Conservation (phyloP, 1,284 basidiomycete genomes). For the Rhodotorula glutinis region DNA sequence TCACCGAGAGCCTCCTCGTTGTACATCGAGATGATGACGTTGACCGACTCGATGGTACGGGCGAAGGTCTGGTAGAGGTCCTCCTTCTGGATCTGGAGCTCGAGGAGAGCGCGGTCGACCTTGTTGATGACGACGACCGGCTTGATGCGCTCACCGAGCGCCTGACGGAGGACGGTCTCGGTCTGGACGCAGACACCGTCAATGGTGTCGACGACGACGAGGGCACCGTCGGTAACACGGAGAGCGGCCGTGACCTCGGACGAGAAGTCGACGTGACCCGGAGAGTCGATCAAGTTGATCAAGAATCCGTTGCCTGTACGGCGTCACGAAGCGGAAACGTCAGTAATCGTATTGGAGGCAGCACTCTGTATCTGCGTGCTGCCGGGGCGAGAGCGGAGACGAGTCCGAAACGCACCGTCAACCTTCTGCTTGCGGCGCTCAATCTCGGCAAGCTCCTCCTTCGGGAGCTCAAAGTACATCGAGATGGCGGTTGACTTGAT, state of each 20-base stretch:
- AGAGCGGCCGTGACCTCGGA: constrained; percentile 99
- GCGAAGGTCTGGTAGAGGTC: constrained; percentile 96
- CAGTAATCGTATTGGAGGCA: too few species aligned
- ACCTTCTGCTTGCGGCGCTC: constrained; percentile 74
- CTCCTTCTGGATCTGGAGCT: constrained; percentile 97
- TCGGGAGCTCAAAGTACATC: constrained; percentile 96
- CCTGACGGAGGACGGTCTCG: constrained; percentile 98
- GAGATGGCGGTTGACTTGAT: constrained; percentile 99
- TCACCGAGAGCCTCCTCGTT: constrained; percentile 92
- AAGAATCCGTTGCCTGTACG: constrained; percentile 85
- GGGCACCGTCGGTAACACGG: constrained; percentile 88
- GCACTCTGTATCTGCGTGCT: too few species aligned
- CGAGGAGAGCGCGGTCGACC: constrained; percentile 98
- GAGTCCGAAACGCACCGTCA: constrained; percentile 58
- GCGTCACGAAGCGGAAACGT: not conserved
- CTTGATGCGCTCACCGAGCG: constrained; percentile 97
- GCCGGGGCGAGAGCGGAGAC: not conserved
- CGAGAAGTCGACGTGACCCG: constrained; percentile 99
- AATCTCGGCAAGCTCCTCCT: constrained; percentile 79
- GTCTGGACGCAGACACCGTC: constrained; percentile 99
- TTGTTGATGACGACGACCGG: constrained; percentile 99
- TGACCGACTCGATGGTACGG: constrained; percentile 93
- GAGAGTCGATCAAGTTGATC: constrained; percentile 99
- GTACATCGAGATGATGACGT: constrained; percentile 99
- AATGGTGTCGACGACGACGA: constrained; percentile 91